These are phyloP conservation scores for Teratosphaeria nubilosa DNA, from an alignment of 2,329 filamentous ascomycete species.

Conservation along the genomic window DNA sequence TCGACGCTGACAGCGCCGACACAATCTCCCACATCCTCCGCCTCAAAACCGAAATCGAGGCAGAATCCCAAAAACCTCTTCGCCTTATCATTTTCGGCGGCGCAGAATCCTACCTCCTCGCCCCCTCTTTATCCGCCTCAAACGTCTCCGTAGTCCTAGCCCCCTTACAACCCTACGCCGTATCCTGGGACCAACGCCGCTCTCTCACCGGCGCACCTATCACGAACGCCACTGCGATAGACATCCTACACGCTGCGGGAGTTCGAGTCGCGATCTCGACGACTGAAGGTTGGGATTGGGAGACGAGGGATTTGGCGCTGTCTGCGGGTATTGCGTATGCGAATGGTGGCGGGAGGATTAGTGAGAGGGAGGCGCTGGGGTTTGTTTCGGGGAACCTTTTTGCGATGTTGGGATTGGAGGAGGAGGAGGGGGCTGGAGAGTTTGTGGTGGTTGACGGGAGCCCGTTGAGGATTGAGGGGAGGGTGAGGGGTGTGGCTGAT, in stretches of 20 bases:
- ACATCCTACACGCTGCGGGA: slow-evolving; percentile 48
- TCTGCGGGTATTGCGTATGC: slow-evolving; percentile 50
- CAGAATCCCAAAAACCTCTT: slow-evolving; percentile 27
- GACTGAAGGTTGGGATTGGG: slow-evolving; percentile 56
- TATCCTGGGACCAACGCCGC: slow-evolving; percentile 51
- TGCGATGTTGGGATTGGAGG: slow-evolving; percentile 44
- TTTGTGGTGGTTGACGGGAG: slow-evolving; percentile 56
- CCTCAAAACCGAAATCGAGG: slow-evolving; percentile 49
- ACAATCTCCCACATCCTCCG: slow-evolving; percentile 50
- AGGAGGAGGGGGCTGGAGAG: slow-evolving; percentile 19
- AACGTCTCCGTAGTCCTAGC: slow-evolving; percentile 50
- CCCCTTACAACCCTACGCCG: slow-evolving; percentile 47
- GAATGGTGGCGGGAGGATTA: slow-evolving; percentile 47
- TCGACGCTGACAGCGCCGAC: slow-evolving; percentile 54
- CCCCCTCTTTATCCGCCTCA: slow-evolving; percentile 47
- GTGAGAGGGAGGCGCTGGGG: slow-evolving; percentile 45
- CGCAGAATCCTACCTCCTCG: slow-evolving; percentile 53
- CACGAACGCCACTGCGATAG: slow-evolving; percentile 53
- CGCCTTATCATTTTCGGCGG: slow-evolving; percentile 51
- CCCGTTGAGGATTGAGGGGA: slow-evolving; percentile 49
- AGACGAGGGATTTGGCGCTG: slow-evolving; percentile 49
- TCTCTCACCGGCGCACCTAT: slow-evolving; percentile 55
- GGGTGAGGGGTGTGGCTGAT: slow-evolving; percentile 45
- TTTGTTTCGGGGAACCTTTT: slow-evolving; percentile 50
- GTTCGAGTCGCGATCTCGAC: slow-evolving; percentile 50